These are phyloP conservation scores for Hebeloma cylindrosporum DNA, from an alignment of 768 basidiomycete species.

Conservation along the genomic window DNA sequence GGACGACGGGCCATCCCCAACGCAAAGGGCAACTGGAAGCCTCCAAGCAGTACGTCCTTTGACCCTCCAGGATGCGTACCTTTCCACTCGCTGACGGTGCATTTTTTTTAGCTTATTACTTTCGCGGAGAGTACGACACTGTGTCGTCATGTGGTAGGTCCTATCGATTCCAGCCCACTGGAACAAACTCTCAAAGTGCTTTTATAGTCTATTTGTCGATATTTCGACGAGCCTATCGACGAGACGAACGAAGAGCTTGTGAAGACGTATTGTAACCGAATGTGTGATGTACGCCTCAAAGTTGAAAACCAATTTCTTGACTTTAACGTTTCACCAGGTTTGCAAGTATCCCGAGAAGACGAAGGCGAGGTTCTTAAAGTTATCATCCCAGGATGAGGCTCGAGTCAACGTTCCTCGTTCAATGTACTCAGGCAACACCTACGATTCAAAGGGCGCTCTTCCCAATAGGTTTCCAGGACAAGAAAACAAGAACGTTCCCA, in stretches of 20 bases:
- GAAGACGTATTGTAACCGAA: slow-evolving; percentile 61
- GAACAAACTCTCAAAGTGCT: background rate
- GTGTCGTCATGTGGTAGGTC: slow-evolving; percentile 73
- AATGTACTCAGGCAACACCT: slow-evolving; percentile 1
- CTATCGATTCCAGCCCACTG: background rate
- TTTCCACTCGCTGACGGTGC: background rate
- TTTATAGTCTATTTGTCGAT: slow-evolving; percentile 70
- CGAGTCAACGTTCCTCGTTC: slow-evolving; percentile 20
- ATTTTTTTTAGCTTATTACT: slow-evolving; percentile 31
- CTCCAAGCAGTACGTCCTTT: slow-evolving; percentile 50
- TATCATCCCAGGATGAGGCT: slow-evolving; percentile 43
- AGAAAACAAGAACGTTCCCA: slow-evolving; percentile 4
- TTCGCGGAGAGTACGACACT: slow-evolving; percentile 58
- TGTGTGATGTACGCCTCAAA: slow-evolving; percentile 70
- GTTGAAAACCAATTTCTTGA: background rate
- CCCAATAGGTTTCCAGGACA: slow-evolving; percentile 5
- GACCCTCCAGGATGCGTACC: background rate
- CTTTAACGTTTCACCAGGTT: slow-evolving; percentile 42
- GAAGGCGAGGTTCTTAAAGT: slow-evolving; percentile 43
- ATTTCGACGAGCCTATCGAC: slow-evolving; percentile 75
- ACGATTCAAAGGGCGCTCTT: background rate
- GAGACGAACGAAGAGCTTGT: slow-evolving; percentile 40
- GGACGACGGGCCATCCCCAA: slow-evolving; percentile 57
- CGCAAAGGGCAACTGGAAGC: slow-evolving; percentile 67
- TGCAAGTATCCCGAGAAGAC: slow-evolving; percentile 79